phyloP scores from a whole-genome alignment of 257 asterid genomes.

The Solanum gracilifrons region DNA sequence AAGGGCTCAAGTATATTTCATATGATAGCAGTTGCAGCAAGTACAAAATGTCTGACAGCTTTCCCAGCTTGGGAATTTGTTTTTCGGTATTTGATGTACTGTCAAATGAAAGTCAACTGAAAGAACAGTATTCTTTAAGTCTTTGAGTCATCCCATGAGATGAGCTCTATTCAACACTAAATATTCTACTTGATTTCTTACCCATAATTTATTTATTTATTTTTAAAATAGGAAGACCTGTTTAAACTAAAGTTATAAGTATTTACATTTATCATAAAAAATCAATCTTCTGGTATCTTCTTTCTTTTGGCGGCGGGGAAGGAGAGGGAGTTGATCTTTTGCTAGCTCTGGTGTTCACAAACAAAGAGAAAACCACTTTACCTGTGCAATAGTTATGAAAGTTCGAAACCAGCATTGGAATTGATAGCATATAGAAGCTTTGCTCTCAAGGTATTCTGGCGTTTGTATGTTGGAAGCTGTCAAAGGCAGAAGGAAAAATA shows the following conservation, averaged over 20 bases:
- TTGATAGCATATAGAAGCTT: slow-evolving; percentile 86
- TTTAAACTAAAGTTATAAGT: background rate
- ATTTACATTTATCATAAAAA: background rate
- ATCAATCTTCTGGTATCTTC: background rate
- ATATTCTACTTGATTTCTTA: background rate
- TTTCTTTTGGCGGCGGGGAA: background rate
- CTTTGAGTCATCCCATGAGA: background rate
- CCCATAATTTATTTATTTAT: background rate
- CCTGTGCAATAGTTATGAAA: slow-evolving; percentile 35
- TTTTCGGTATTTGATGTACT: background rate
- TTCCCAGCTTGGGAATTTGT: background rate
- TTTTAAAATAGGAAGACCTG: background rate
- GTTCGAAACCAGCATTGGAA: slow-evolving; percentile 94
- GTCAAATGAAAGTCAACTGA: background rate
- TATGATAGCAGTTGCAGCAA: background rate
- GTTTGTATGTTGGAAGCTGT: slow-evolving; percentile 96
- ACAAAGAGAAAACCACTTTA: background rate
- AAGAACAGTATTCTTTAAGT: background rate
- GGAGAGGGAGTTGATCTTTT: background rate
- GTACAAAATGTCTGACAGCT: background rate
- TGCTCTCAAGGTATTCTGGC: slow-evolving; percentile 70
- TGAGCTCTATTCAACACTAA: background rate
- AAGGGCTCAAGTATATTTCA: background rate
- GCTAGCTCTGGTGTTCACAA: background rate
- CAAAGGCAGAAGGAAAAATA: slow-evolving; percentile 10